These are phyloP conservation scores for Chaetomiaceae sp. DNA, from an alignment of 2,329 filamentous ascomycete genomes.

Conservation along the genomic window DNA sequence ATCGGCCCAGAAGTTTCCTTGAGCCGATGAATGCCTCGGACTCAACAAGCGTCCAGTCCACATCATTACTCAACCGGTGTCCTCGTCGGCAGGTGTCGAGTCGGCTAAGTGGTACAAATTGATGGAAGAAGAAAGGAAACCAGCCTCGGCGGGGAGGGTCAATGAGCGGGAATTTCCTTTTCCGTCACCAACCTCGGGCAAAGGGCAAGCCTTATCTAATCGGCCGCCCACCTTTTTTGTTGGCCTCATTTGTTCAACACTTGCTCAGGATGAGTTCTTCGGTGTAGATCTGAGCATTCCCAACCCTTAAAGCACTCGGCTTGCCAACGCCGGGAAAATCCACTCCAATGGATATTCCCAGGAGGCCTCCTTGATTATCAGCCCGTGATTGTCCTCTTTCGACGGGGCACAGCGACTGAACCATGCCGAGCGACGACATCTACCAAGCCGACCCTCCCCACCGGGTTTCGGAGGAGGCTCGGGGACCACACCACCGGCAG, in stretches of 20 bases:
- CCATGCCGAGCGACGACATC: slow-evolving; percentile 25
- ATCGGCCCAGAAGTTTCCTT: too few relatives aligned
- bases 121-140: too few relatives aligned
- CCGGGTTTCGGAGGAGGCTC: slow-evolving; percentile 4
- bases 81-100: background rate
- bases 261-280: slow-evolving; percentile 32
- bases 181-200: slow-evolving; percentile 3
- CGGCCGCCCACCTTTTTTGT: background rate
- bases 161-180: background rate
- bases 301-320: slow-evolving; percentile 16
- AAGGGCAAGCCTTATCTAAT: slow-evolving; percentile 15
- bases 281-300: slow-evolving; percentile 31
- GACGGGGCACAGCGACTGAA: slow-evolving; percentile 9
- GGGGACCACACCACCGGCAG: slow-evolving; percentile 3
- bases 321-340: slow-evolving; percentile 6
- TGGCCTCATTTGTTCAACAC: slow-evolving; percentile 9
- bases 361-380: slow-evolving; percentile 24
- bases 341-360: slow-evolving; percentile 20
- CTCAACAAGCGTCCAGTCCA: background rate
- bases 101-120: too few relatives aligned
- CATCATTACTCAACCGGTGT: background rate
- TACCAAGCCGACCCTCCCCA: slow-evolving; percentile 26
- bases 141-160: too few relatives aligned
- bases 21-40: too few relatives aligned
- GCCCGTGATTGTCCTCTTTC: background rate